phyloP scores from a whole-genome alignment of 495 filamentous ascomycete species.

The Penicillium daleae region DNA sequence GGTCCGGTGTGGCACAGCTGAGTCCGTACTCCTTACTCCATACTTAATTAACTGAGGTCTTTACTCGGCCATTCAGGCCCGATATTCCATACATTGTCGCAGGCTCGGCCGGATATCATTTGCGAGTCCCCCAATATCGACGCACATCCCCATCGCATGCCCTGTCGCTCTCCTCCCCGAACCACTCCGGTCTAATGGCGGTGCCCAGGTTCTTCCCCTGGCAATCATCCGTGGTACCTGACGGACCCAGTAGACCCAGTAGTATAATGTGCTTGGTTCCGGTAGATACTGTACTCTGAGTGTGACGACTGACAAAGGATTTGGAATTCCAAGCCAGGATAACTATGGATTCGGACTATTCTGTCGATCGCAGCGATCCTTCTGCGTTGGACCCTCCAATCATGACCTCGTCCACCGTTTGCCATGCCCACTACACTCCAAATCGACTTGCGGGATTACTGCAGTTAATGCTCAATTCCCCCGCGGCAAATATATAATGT shows the following conservation, averaged over 20 bases:
- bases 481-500: background rate
- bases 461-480: background rate
- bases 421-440: background rate
- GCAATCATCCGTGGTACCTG: slow-evolving; percentile 9
- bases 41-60: background rate
- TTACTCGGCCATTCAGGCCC: background rate
- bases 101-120: background rate
- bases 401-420: background rate
- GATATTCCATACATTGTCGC: background rate
- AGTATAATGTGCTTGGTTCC: background rate
- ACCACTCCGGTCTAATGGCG: background rate
- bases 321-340: background rate
- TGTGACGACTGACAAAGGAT: background rate
- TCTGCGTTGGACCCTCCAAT: slow-evolving; percentile 1
- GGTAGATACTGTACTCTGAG: background rate
- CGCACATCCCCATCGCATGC: background rate
- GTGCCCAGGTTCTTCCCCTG: background rate
- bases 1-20: background rate
- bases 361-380: slow-evolving; percentile 5
- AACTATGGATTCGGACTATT: background rate
- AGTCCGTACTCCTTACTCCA: too few relatives aligned
- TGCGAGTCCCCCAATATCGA: background rate
- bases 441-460: background rate
- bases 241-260: background rate
- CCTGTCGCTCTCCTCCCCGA: background rate